Evolutionary conservation across 1,284 basidiomycete species (phyloP).

Genomic region (Salmacisia buchloeana): DNA sequence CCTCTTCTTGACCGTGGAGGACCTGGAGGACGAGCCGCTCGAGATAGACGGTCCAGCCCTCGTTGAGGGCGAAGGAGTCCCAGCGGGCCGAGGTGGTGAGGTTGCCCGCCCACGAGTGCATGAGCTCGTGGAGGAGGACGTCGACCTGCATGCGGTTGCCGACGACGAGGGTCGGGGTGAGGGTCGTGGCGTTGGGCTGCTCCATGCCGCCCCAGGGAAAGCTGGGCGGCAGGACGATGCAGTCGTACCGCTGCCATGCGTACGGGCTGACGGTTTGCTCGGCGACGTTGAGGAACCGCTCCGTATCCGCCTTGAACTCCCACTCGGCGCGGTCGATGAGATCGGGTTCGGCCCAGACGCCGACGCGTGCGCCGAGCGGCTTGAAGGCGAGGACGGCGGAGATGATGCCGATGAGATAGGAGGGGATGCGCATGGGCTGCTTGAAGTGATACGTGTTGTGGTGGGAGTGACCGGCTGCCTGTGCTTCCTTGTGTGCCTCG

Average conservation of each 20-base stretch:
- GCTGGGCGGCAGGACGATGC: conserved; percentile 83
- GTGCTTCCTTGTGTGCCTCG: conserved; percentile 18
- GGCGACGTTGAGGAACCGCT: conserved; percentile 45
- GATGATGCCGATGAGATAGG: conserved; percentile 48
- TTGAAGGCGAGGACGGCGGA: conserved; percentile 45
- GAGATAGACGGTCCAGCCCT: conserved; percentile 85
- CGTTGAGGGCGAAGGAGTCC: conserved; percentile 48
- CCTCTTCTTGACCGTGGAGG: conserved; percentile 56
- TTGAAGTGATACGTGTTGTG: conserved; percentile 35
- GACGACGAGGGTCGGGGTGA: conserved; percentile 45
- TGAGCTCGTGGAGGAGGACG: conserved; percentile 55
- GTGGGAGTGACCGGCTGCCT: neutral
- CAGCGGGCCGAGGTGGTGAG: conserved; percentile 47
- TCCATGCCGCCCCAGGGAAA: conserved; percentile 66
- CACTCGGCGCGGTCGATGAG: conserved; percentile 43
- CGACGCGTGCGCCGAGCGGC: conserved; percentile 41
- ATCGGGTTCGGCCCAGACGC: conserved; percentile 48
- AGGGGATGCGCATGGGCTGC: conserved; percentile 44
- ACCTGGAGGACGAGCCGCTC: conserved; percentile 74
- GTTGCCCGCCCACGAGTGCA: conserved; percentile 48
- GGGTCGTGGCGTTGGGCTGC: conserved; percentile 47
- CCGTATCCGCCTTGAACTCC: conserved; percentile 48
- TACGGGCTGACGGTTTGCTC: conserved; percentile 57
- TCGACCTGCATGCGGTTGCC: conserved; percentile 43
- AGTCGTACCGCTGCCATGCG: conserved; percentile 81